phyloP scores from a whole-genome alignment of 257 asterid species.

The Lycium barbarum region DNA sequence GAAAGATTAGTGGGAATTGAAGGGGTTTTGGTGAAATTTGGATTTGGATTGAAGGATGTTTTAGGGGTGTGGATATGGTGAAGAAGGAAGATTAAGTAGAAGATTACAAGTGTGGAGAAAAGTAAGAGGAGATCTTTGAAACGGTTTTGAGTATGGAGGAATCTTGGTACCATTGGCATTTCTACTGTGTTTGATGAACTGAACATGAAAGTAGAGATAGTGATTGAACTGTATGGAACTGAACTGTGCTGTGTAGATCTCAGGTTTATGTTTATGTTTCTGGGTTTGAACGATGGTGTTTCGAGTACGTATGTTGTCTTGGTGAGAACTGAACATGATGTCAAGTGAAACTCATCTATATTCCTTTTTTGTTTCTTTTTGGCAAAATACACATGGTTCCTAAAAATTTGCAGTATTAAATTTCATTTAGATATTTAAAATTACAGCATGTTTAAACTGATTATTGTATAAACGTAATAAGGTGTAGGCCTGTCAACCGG shows the following conservation, averaged over 20 bases:
- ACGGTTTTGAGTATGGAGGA: conserved; percentile 47
- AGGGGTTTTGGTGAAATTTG: conserved; percentile 35
- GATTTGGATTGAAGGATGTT: conserved; percentile 36
- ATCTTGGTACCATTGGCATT: conserved; percentile 43
- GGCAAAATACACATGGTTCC: too few species aligned
- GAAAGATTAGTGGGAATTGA: conserved; percentile 42
- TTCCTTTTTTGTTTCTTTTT: too few species aligned
- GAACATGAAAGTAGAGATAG: neutral
- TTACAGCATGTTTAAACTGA: too few species aligned
- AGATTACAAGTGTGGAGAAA: conserved; percentile 55
- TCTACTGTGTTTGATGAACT: neutral
- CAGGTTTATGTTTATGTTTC: neutral
- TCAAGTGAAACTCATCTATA: neutral
- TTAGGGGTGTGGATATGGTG: conserved; percentile 43
- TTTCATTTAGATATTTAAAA: too few species aligned
- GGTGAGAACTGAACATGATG: neutral
- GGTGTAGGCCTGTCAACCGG: too few species aligned
- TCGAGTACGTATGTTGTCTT: neutral
- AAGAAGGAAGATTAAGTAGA: conserved; percentile 53
- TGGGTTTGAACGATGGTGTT: neutral
- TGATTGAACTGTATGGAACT: neutral
- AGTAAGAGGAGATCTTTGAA: conserved; percentile 57
- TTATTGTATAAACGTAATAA: too few species aligned
- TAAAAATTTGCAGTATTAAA: too few species aligned
- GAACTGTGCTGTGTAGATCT: neutral